phyloP scores from a whole-genome alignment of 208 protist genomes.

The Wallacemonas sp. region DNA sequence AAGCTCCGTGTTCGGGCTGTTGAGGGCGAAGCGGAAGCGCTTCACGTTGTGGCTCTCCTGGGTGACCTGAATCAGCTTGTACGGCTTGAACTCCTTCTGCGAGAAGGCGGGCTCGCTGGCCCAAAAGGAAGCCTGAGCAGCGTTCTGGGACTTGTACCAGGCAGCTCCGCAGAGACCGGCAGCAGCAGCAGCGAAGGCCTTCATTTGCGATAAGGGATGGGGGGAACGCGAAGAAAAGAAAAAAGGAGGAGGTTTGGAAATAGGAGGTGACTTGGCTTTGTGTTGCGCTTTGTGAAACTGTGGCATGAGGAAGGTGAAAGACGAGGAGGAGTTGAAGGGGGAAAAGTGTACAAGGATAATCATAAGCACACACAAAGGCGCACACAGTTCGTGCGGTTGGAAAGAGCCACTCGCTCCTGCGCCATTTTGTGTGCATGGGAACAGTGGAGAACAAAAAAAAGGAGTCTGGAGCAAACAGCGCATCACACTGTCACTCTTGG shows the following conservation, averaged over 20 bases:
- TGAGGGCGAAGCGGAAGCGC: conserved; percentile 62
- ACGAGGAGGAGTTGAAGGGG: neutral
- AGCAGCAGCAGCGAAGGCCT: conserved; percentile 36
- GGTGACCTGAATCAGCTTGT: conserved; percentile 58
- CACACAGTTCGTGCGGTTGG: no score
- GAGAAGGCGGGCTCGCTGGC: conserved; percentile 47
- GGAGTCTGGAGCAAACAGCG: no score
- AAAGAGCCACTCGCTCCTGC: no score
- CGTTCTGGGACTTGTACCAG: conserved; percentile 28
- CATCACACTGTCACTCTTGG: no score
- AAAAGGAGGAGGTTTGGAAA: conserved; percentile 19
- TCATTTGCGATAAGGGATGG: conserved; percentile 31
- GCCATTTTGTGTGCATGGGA: no score
- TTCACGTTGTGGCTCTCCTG: conserved; percentile 69
- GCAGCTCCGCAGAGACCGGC: conserved; percentile 33
- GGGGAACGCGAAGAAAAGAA: conserved; percentile 12
- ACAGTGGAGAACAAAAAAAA: no score
- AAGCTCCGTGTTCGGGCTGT: conserved; percentile 31
- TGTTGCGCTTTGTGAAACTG: no score
- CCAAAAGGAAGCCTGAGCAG: conserved; percentile 25
- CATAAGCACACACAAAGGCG: no score
- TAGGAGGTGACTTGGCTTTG: neutral
- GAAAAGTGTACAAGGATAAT: no score
- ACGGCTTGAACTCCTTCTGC: conserved; percentile 55
- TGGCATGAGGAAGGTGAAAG: neutral